Conservation (phyloP, 495 filamentous ascomycete genomes). For the Ramalina peruviana region DNA sequence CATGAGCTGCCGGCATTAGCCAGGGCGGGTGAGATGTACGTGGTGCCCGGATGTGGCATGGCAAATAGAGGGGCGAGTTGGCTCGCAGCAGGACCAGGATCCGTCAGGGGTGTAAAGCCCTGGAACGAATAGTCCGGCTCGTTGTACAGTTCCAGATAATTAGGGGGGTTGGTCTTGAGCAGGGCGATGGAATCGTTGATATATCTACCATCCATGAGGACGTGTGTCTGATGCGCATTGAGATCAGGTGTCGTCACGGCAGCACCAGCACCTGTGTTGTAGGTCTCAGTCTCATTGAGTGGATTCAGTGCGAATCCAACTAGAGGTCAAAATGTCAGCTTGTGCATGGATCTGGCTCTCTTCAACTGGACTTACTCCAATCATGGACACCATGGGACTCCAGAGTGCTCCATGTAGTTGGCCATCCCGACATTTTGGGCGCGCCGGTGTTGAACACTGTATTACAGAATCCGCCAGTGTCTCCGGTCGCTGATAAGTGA, state of each 20-base stretch:
- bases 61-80: slow-evolving; percentile 1
- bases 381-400: slow-evolving; percentile 6
- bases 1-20: slow-evolving; percentile 5
- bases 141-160: slow-evolving; percentile 16
- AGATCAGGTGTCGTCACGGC: neutral
- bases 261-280: neutral
- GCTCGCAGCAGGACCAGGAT: slow-evolving; percentile 3
- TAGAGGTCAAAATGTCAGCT: neutral
- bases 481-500: neutral
- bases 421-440: slow-evolving; percentile 6
- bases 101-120: slow-evolving; percentile 4
- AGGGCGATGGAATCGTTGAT: neutral
- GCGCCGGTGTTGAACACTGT: slow-evolving; percentile 16
- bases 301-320: slow-evolving; percentile 11
- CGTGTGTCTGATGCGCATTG: slow-evolving; percentile 10
- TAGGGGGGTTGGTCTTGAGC: slow-evolving; percentile 6
- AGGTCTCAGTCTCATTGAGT: slow-evolving; percentile 4
- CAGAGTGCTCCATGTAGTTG: slow-evolving; percentile 11
- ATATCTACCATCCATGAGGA: slow-evolving; percentile 14
- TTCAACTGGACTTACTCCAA: slow-evolving; percentile 1
- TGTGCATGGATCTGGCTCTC: neutral
- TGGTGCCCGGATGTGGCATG: slow-evolving; percentile 2
- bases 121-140: slow-evolving; percentile 14
- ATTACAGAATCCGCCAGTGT: slow-evolving; percentile 11
- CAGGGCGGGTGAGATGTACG: slow-evolving; percentile 10